Conservation (phyloP, 805 yeast genomes). For the Soucietia sequanensis region DNA sequence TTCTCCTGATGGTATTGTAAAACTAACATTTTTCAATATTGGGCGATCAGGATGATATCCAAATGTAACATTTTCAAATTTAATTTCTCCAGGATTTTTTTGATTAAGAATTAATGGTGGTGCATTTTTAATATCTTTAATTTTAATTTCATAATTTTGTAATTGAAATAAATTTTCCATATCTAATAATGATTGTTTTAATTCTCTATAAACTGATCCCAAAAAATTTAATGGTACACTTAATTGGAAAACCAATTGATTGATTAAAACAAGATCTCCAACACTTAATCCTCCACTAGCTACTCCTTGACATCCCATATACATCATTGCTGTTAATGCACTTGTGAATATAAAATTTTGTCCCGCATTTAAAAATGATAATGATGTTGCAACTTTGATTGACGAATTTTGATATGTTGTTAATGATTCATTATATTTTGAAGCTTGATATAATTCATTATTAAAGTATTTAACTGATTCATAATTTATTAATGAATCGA, state of each 20-base stretch:
- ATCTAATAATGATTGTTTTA: conserved; percentile 88
- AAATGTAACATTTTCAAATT: conserved; percentile 87
- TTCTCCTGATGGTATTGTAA: conserved; percentile 85
- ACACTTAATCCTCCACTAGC: conserved; percentile 78
- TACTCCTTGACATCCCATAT: conserved; percentile 95
- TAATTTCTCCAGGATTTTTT: conserved; percentile 67
- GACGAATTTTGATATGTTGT: conserved; percentile 70
- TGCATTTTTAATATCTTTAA: conserved; percentile 63
- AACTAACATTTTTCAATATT: conserved; percentile 75
- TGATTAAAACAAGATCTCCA: conserved; percentile 92
- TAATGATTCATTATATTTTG: conserved; percentile 76
- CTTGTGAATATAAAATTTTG: conserved; percentile 79
- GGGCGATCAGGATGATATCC: conserved; percentile 90
- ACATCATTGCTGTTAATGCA: conserved; percentile 96
- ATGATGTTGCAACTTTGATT: conserved; percentile 79
- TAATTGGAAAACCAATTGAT: conserved; percentile 93
- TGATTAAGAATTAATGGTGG: conserved; percentile 51
- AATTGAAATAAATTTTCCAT: conserved; percentile 93
- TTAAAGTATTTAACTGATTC: conserved; percentile 95
- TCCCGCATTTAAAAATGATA: conserved; percentile 76
- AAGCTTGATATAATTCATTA: conserved; percentile 77
- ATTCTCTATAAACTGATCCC: conserved; percentile 93
- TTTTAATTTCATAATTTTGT: conserved; percentile 69
- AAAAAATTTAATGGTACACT: conserved; percentile 92
- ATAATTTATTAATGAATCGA: conserved; percentile 90